A percentile compares a stretch with the other conserved stretches of the same genome.
These are phyloP conservation scores for Talaromyces proteolyticus DNA, from an alignment of 495 filamentous ascomycete genomes.

Conservation along the genomic window DNA sequence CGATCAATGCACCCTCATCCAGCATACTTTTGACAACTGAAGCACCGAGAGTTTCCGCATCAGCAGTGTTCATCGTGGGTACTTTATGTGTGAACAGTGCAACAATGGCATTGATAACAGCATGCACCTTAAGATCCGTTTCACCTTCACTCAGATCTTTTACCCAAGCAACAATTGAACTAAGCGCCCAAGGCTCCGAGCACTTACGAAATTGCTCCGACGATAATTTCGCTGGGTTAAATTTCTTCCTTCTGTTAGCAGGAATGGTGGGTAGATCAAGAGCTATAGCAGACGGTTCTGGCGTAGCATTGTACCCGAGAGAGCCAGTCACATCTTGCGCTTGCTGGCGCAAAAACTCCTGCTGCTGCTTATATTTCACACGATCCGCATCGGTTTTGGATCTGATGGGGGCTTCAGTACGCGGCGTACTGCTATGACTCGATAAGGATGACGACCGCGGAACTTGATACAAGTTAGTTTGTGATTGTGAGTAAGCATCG, in stretches of 20 bases:
- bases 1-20: constrained; percentile 66
- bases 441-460: constrained; percentile 84
- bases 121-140: constrained; percentile 72
- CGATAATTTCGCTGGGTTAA: constrained; percentile 82
- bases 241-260: constrained; percentile 65
- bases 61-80: constrained; percentile 97
- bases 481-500: constrained; percentile 36
- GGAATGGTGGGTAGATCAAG: constrained; percentile 70
- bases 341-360: constrained; percentile 47
- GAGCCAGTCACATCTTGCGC: constrained; percentile 23
- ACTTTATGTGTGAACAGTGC: constrained; percentile 93
- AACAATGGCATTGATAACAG: constrained; percentile 79
- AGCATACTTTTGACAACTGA: constrained; percentile 80
- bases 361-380: constrained; percentile 53
- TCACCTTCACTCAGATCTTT: constrained; percentile 82
- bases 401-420: constrained; percentile 72
- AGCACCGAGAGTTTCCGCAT: constrained; percentile 82
- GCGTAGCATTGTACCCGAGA: constrained; percentile 31
- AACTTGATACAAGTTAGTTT: constrained; percentile 49
- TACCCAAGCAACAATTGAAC: constrained; percentile 81
- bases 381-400: constrained; percentile 92
- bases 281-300: constrained; percentile 43
- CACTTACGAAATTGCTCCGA: constrained; percentile 82
- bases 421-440: constrained; percentile 73
- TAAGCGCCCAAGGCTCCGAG: constrained; percentile 87